Percentiles rank a stretch among this genome's conserved stretches.
phyloP scores from a whole-genome alignment of 2,329 filamentous ascomycete species.

The Pseudocercospora fijiensis region DNA sequence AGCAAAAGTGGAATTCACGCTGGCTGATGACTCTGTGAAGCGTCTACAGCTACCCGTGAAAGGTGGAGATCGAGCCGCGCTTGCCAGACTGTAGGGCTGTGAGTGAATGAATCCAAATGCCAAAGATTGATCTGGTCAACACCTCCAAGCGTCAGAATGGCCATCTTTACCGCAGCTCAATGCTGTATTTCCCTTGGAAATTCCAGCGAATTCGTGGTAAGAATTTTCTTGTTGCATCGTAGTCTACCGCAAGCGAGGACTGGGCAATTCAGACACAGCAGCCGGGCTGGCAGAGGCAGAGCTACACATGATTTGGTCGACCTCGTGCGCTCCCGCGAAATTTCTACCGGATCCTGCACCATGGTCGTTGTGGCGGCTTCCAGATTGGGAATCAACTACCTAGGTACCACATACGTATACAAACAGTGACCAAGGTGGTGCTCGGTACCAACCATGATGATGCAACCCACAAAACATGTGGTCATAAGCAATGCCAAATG shows the following conservation, averaged over 20 bases:
- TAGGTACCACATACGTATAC: background rate
- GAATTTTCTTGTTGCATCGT: background rate
- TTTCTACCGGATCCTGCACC: background rate
- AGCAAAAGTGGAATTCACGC: conserved; percentile 22
- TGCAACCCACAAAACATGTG: no score
- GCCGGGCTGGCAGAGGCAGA: background rate
- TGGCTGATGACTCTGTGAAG: conserved; percentile 10
- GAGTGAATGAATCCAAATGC: background rate
- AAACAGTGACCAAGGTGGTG: background rate
- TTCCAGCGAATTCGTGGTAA: background rate
- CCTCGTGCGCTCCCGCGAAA: background rate
- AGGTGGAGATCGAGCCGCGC: conserved; percentile 32
- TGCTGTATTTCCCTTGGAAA: background rate
- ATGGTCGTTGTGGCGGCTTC: background rate
- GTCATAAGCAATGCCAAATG: no score
- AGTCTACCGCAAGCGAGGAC: background rate
- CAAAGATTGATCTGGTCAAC: background rate
- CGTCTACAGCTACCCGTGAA: conserved; percentile 22
- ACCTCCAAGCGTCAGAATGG: background rate
- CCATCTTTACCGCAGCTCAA: background rate
- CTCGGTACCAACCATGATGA: no score
- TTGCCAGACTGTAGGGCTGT: conserved; percentile 29
- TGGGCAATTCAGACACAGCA: background rate
- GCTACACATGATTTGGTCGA: background rate
- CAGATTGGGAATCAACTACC: background rate